Evolutionary conservation across 2,329 filamentous ascomycete species (phyloP), one percentile per base, ranked within the genome.

Genomic region (Epichloe amarillans): DNA sequence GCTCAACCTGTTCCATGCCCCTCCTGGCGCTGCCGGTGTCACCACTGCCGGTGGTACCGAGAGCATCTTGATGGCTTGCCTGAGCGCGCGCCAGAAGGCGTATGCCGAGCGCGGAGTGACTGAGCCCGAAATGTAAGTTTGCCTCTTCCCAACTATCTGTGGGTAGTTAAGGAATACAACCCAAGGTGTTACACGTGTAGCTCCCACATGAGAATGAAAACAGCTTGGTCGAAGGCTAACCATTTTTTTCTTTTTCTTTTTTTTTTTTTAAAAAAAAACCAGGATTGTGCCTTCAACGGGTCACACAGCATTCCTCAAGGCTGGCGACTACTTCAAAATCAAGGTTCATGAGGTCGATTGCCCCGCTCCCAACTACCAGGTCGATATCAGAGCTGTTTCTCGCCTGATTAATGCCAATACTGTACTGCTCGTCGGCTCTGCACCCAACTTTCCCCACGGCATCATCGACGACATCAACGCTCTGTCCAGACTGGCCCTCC

Each of bases 361-460:
- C 69, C 90, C 90, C 1, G 87, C 84, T 1, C 89, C 93, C 1
- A 72, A 72, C 45, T 90, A 95, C 72, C 88, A 90, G 69, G 91
- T 95, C 52, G 81, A 95, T 60, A 72, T 91, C 15, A 74, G 80
- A 51, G 79, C 82, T 33, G 86, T 97, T 45, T 79, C 83, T 15
- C 85, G 89, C 35, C 79, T 97, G 53, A 82, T 98, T 68, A 98
- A 96, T 69, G 80, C 84, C 61, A 98, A 98, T 72, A 98, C 93
- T 0, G 72, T 97, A 54, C 74, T 98, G 30, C 82, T 98, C 4
- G 93, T 97, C 48, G 93, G 93, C 46, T 95, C 88, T 2, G 90
- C 93, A 0, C 93, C 93, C 53, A 98, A 97, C 74, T 98, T 96
- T 70, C 93, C 93, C 38, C 93, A 98, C 65, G 93, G 93, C 54